Base-by-base conservation (phyloP, 495 filamentous ascomycete genomes). In the Talaromyces trachyspermus region DNA sequence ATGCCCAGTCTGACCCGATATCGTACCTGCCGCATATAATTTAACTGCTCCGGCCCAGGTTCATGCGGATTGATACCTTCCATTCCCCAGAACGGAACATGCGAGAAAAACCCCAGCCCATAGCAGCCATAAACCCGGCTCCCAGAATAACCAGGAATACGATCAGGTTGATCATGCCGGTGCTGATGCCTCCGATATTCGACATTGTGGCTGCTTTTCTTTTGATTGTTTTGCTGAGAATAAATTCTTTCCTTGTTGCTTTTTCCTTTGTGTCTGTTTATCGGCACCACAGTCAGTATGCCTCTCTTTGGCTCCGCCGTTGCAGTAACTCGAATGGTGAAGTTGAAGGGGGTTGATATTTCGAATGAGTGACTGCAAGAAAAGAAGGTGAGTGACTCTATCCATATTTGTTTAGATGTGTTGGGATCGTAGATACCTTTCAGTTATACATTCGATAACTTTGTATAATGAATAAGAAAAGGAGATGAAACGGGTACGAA, bases 121-220 rank as follows among this genome's bases (percentile, higher is more conserved):
- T 22, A 5, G 30, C n/a, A 14, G 22, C 32, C 9, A 46, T 12
- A 18, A 46, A 46, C 1, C 17, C 44, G 15, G 32, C 12, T 23
- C 44, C 44, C 8, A 46, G 17, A 7, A 46, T 46, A 7, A 46
- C 44, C 5, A 46, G 32, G 30, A 46, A 9, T 5, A 46, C 44
- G 29, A 46, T 33, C 44, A 46, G 44, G 29, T 46, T 37, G 32
- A 46, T 30, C 44, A 46, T 46, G 18, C 44, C 44, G 10, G 37
- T 19, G 32, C 29, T 35, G 20, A 46, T 15, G 30, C 44, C 44
- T n/a, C 29, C 44, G 44, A 46, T 46, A 17, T 35, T 22, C 4
- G 41, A 26, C 7, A 11, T 11, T 30, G 37, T 46, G 9, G 7
- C 37, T n/a, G 12, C 20, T 24, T 15, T 26, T 9, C 12, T 32